These are phyloP conservation scores for Boletus rubroflammeus DNA, from an alignment of 768 basidiomycete species.

Conservation along the genomic window DNA sequence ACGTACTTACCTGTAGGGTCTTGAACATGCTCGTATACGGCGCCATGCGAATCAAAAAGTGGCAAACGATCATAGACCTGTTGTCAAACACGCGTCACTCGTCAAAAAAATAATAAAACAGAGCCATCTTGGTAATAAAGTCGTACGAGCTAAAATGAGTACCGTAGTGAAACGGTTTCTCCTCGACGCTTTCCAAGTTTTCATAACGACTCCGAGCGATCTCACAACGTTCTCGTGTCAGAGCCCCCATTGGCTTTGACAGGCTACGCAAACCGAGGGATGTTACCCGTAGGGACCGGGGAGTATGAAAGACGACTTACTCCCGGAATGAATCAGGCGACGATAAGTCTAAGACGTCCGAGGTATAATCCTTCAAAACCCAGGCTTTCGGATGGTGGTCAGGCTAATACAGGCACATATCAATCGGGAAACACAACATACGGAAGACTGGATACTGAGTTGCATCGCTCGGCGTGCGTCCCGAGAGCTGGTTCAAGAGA, in stretches of 20 bases:
- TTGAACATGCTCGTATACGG: constrained; percentile 97
- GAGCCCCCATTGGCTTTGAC: constrained; percentile 85
- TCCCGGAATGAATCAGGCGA: constrained; percentile 66
- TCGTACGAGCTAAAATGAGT: constrained; percentile 83
- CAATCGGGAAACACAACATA: constrained; percentile 34
- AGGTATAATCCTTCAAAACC: constrained; percentile 84
- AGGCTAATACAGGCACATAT: background rate
- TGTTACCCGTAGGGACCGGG: background rate
- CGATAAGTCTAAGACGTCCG: constrained; percentile 60
- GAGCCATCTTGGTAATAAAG: background rate
- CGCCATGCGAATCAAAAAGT: constrained; percentile 84
- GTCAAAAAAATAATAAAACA: background rate
- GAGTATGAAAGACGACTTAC: constrained; percentile 39
- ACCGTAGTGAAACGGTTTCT: constrained; percentile 89
- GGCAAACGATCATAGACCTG: constrained; percentile 91
- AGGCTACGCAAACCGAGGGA: constrained; percentile 44
- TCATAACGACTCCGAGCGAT: constrained; percentile 73
- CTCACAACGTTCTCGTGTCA: constrained; percentile 68
- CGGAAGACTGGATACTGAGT: constrained; percentile 93
- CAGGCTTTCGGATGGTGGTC: constrained; percentile 54
- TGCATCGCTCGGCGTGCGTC: constrained; percentile 90
- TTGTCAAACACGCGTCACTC: background rate
- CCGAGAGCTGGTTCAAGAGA: constrained; percentile 87
- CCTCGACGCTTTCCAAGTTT: constrained; percentile 73
- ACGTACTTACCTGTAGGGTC: constrained; percentile 57